Evolutionary conservation across 345 rosid species (phyloP).

Genomic region (Eutrema japonicum): DNA sequence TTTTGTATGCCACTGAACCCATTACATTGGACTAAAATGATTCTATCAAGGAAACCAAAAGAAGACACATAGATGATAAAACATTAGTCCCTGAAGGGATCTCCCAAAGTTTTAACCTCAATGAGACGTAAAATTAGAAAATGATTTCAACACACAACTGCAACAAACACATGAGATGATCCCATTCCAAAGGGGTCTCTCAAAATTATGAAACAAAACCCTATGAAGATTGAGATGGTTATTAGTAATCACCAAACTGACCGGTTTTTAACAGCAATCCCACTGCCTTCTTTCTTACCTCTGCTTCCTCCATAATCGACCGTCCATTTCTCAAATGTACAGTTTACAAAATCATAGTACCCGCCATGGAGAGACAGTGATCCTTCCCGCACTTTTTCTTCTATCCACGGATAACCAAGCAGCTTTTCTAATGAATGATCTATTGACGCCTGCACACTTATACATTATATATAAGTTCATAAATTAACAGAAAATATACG

Average conservation of each 20-base stretch:
- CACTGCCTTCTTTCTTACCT: constrained; percentile 46
- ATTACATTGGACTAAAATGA: constrained; percentile 2
- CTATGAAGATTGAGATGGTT: constrained; percentile 18
- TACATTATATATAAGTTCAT: constrained; percentile 16
- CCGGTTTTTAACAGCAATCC: constrained; percentile 54
- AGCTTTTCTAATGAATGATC: constrained; percentile 71
- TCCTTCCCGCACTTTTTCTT: constrained; percentile 72
- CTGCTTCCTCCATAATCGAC: constrained; percentile 65
- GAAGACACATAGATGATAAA: neutral
- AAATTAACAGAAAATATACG: neutral
- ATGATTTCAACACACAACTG: constrained; percentile 34
- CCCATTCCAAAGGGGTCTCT: constrained; percentile 21
- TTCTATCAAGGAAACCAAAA: constrained; percentile 11
- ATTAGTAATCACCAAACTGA: constrained; percentile 64
- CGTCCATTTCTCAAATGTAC: constrained; percentile 97
- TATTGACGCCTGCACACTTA: constrained; percentile 63
- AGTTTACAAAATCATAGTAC: constrained; percentile 79
- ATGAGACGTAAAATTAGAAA: neutral
- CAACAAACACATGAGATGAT: constrained; percentile 20
- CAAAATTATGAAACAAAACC: constrained; percentile 12
- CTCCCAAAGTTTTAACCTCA: constrained; percentile 11
- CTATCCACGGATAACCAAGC: constrained; percentile 93
- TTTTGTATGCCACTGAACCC: neutral
- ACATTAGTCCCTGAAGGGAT: constrained; percentile 1
- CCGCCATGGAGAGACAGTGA: constrained; percentile 80